Evolutionary conservation across 2,329 filamentous ascomycete species (phyloP).

Genomic region (Didymella lethalis): DNA sequence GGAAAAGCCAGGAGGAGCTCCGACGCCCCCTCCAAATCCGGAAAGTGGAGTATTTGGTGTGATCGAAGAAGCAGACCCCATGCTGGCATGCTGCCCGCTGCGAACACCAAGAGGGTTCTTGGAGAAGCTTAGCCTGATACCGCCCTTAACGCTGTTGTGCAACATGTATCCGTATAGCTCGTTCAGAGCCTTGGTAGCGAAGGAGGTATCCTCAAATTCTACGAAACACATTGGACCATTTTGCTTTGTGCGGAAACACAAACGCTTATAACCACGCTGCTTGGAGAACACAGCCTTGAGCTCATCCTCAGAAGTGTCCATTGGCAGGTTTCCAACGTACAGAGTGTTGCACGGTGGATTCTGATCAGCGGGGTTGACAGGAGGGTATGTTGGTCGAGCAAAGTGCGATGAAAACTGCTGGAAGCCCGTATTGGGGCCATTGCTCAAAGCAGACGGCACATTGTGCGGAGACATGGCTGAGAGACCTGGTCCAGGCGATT

Average conservation of each 20-base stretch:
- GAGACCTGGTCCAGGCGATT: slow-evolving; percentile 56
- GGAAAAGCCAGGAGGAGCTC: slow-evolving; percentile 65
- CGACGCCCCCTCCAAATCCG: slow-evolving; percentile 65
- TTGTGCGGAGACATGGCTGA: slow-evolving; percentile 59
- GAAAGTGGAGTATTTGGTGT: slow-evolving; percentile 62
- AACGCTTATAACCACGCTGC: slow-evolving; percentile 91
- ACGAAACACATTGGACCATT: slow-evolving; percentile 99
- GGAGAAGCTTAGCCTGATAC: slow-evolving; percentile 94
- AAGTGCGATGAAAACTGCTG: slow-evolving; percentile 66
- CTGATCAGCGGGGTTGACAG: slow-evolving; percentile 92
- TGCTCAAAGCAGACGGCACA: slow-evolving; percentile 64
- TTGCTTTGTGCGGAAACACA: slow-evolving; percentile 93
- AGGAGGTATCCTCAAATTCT: slow-evolving; percentile 93
- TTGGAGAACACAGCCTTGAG: slow-evolving; percentile 92
- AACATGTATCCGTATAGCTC: slow-evolving; percentile 87
- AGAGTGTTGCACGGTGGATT: slow-evolving; percentile 98
- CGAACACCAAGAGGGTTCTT: slow-evolving; percentile 96
- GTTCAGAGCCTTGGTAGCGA: slow-evolving; percentile 87
- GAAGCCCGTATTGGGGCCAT: slow-evolving; percentile 60
- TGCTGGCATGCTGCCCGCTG: slow-evolving; percentile 70
- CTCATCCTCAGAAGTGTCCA: slow-evolving; percentile 93
- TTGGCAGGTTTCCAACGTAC: slow-evolving; percentile 95
- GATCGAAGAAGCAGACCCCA: slow-evolving; percentile 60
- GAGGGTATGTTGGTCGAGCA: slow-evolving; percentile 74
- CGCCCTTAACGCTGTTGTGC: slow-evolving; percentile 92